Evolutionary conservation across 2,329 filamentous ascomycete species (phyloP).

Genomic region (Thelonectria blattea): DNA sequence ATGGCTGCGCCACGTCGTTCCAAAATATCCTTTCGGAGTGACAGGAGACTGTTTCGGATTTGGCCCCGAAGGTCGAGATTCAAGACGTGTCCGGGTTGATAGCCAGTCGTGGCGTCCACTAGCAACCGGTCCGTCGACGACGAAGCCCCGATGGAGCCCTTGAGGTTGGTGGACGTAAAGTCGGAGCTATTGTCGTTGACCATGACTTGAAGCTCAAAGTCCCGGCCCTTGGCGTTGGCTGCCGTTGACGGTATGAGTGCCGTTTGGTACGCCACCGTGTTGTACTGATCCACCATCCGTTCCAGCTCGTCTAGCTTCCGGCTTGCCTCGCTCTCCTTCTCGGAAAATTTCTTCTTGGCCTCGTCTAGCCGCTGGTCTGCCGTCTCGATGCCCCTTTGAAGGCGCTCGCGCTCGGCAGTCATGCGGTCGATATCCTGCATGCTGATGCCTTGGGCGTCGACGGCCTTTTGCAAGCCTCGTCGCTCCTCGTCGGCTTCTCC

Average conservation of each 20-base stretch:
- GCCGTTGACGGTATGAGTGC: slow-evolving; percentile 86
- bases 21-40: slow-evolving; percentile 88
- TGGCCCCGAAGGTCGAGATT: slow-evolving; percentile 86
- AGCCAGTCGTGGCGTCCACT: slow-evolving; percentile 81
- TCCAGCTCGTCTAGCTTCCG: slow-evolving; percentile 92
- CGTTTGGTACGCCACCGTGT: slow-evolving; percentile 92
- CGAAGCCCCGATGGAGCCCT: slow-evolving; percentile 47
- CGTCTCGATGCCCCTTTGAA: slow-evolving; percentile 86
- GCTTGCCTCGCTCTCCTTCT: slow-evolving; percentile 88
- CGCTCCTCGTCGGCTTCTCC: slow-evolving; percentile 84
- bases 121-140: slow-evolving; percentile 75
- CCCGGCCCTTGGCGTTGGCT: slow-evolving; percentile 80
- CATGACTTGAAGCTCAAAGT: slow-evolving; percentile 86
- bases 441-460: slow-evolving; percentile 92
- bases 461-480: slow-evolving; percentile 77
- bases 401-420: slow-evolving; percentile 90
- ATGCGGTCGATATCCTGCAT: slow-evolving; percentile 99
- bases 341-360: slow-evolving; percentile 78
- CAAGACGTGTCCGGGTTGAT: slow-evolving; percentile 86
- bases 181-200: slow-evolving; percentile 79
- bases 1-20: slow-evolving; percentile 82
- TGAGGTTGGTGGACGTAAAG: slow-evolving; percentile 70
- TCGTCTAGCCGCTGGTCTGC: slow-evolving; percentile 81
- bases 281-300: slow-evolving; percentile 86
- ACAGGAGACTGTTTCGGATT: slow-evolving; percentile 78